A percentile compares a stretch with the other conserved stretches of the same genome.
Evolutionary conservation across 2,329 filamentous ascomycete species (phyloP).

Genomic region (Cyphellophora attinorum): DNA sequence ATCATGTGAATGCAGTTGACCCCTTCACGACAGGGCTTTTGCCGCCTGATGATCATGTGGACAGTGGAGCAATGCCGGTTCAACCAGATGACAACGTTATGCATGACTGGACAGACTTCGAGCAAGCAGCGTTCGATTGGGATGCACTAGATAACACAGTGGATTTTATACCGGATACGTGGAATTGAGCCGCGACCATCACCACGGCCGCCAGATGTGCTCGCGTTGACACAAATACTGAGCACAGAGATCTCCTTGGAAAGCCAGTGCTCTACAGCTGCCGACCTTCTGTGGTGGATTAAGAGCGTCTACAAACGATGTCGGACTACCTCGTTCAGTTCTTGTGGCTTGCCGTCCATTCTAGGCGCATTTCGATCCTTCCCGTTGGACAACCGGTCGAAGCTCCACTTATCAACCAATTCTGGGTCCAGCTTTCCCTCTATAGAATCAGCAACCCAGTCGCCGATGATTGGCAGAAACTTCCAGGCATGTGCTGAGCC

Average conservation of each 20-base stretch:
- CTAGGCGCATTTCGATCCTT: slow-evolving; percentile 5
- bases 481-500: slow-evolving; percentile 17
- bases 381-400: slow-evolving; percentile 15
- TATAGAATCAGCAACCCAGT: slow-evolving; percentile 14
- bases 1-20: too few species aligned
- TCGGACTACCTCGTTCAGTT: slow-evolving; percentile 7
- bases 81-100: too few species aligned
- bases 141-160: slow-evolving; percentile 4
- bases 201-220: too few species aligned
- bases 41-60: too few species aligned
- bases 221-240: too few species aligned
- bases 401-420: slow-evolving; percentile 31
- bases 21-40: too few species aligned
- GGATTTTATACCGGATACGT: slow-evolving; percentile 3
- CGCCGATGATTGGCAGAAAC: slow-evolving; percentile 17
- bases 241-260: too few species aligned
- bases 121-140: slow-evolving; percentile 8
- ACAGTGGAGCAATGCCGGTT: too few species aligned
- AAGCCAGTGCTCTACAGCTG: too few species aligned
- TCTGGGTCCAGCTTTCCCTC: slow-evolving; percentile 33
- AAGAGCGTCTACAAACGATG: neutral
- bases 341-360: slow-evolving; percentile 7
- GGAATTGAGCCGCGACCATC: slow-evolving; percentile 2
- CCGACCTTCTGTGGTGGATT: too few species aligned
- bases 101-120: too few species aligned